These are phyloP conservation scores for Fereydounia khargensis DNA, from an alignment of 1,284 basidiomycete species.

Conservation along the genomic window DNA sequence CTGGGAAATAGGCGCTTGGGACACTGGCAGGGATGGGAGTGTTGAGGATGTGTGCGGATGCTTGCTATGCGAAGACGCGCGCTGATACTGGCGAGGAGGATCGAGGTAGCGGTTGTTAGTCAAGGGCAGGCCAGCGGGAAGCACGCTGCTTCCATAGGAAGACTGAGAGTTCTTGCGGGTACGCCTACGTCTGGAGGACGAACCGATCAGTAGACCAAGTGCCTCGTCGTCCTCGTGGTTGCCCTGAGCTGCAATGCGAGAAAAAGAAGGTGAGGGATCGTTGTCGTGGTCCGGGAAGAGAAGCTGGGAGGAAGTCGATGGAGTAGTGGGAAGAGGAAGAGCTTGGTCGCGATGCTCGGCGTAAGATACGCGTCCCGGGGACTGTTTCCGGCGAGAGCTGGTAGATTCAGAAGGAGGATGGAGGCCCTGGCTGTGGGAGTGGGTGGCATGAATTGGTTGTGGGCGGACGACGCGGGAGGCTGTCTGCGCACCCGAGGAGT, in stretches of 20 bases:
- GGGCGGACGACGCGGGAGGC: too few species aligned
- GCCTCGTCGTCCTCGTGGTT: conserved; percentile 26
- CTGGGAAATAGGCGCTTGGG: conserved; percentile 10
- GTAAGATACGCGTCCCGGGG: not conserved
- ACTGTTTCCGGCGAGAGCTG: not conserved
- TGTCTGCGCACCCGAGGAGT: too few species aligned
- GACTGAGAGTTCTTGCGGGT: conserved; percentile 30
- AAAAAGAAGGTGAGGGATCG: conserved; percentile 5
- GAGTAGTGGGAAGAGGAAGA: not conserved
- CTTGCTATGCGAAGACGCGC: conserved; percentile 4
- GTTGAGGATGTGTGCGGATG: conserved; percentile 1
- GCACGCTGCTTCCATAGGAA: conserved; percentile 32
- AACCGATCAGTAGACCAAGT: conserved; percentile 19
- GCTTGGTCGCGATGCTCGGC: not conserved
- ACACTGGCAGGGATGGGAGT: conserved; percentile 7
- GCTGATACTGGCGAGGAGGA: conserved; percentile 13
- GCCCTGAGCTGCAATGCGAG: conserved; percentile 1
- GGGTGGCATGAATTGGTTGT: too few species aligned
- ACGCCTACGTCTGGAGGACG: conserved; percentile 16
- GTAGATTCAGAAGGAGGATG: not conserved
- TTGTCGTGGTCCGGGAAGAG: not conserved
- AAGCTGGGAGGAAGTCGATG: not conserved
- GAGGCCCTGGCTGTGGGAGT: not conserved
- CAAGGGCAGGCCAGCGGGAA: conserved; percentile 14
- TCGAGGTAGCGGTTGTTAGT: conserved; percentile 28